Evolutionary conservation across 768 basidiomycete species (phyloP), one percentile per base, ranked within the genome.

Genomic region (Pulveroboletus frians): DNA sequence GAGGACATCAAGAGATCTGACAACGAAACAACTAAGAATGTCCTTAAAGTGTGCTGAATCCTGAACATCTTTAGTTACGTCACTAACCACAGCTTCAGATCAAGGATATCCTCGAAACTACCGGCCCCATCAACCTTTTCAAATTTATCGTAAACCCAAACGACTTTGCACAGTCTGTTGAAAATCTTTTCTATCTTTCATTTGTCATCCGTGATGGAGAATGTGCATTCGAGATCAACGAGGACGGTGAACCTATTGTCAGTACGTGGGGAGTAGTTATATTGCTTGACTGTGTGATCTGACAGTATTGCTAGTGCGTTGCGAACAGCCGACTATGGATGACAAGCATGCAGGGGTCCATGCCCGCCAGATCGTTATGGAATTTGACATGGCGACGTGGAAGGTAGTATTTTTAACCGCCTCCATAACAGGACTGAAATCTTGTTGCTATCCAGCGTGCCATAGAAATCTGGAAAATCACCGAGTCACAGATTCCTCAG

Each of bases 141-240:
- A 70, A 76, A 52, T 88, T 97, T 61, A 76, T 97, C 46, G 74
- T 96, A 54, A 95, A 99, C 63, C 96, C 96, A 11, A 69, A 84
- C 26, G 83, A 88, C 59, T 99, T 91, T 62, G 87, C 85, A 0
- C 95, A 99, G 63, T 91, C 89, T 0, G 92, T 98, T 13, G 96
- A 99, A 70, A 99, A 99, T 64, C 73, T 95, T 20, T 98, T 99
- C 66, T 93, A 96, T 61, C 76, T 95, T 2, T 92, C 91, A 0
- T 98, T 99, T 71, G 76, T 96, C 53, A 88, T 96, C 39, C 79
- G 88, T 27, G 89, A 94, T 54, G 92, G 87, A 3, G 79, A 81
- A 60, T 89, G 84, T 50, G 84, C 85, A 10, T 73, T 90, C 26
- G 85, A 92, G 55, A 76, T 78, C 6, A 72, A 77, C 29, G 73